These are phyloP conservation scores for Paxillus ammoniavirescens DNA, from an alignment of 768 basidiomycete genomes.

Conservation along the genomic window DNA sequence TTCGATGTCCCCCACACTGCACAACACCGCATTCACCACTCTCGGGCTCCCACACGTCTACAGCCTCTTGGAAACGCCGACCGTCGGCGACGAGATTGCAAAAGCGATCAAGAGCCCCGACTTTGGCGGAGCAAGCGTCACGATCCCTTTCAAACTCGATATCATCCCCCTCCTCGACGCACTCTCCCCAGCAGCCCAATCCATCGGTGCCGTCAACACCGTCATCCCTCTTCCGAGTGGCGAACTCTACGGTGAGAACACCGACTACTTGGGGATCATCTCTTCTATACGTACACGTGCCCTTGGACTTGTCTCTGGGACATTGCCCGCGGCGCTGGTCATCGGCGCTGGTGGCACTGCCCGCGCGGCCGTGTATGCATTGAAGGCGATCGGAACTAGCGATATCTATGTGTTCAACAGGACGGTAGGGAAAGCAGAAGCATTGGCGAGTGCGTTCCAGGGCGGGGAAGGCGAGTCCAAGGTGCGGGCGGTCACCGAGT, in stretches of 20 bases:
- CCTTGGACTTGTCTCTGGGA: slow-evolving; percentile 29
- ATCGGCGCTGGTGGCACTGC: slow-evolving; percentile 96
- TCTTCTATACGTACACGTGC: slow-evolving; percentile 49
- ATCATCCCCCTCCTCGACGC: slow-evolving; percentile 81
- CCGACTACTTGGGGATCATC: slow-evolving; percentile 90
- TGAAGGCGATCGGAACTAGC: slow-evolving; percentile 64
- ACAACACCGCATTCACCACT: slow-evolving; percentile 81
- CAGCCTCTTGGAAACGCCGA: slow-evolving; percentile 68
- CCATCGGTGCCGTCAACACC: slow-evolving; percentile 96
- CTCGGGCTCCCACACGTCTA: slow-evolving; percentile 88
- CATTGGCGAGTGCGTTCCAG: slow-evolving; percentile 68
- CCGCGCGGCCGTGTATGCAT: slow-evolving; percentile 90
- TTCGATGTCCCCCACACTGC: slow-evolving; percentile 90
- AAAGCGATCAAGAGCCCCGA: slow-evolving; percentile 57
- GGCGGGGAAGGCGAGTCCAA: slow-evolving; percentile 34
- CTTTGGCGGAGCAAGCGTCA: slow-evolving; percentile 96
- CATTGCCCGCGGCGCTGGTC: slow-evolving; percentile 61
- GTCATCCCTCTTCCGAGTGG: slow-evolving; percentile 49
- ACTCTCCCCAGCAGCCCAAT: slow-evolving; percentile 75
- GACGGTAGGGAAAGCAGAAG: slow-evolving; percentile 69
- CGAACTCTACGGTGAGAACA: slow-evolving; percentile 87
- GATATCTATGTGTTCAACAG: slow-evolving; percentile 88
- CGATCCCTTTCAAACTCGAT: slow-evolving; percentile 93
- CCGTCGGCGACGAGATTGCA: slow-evolving; percentile 65
- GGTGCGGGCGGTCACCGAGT: slow-evolving; percentile 56